Evolutionary conservation across 176 grass and related monocot species (phyloP), one percentile per base, ranked within the genome.

Genomic region (Panicum miliaceum): DNA sequence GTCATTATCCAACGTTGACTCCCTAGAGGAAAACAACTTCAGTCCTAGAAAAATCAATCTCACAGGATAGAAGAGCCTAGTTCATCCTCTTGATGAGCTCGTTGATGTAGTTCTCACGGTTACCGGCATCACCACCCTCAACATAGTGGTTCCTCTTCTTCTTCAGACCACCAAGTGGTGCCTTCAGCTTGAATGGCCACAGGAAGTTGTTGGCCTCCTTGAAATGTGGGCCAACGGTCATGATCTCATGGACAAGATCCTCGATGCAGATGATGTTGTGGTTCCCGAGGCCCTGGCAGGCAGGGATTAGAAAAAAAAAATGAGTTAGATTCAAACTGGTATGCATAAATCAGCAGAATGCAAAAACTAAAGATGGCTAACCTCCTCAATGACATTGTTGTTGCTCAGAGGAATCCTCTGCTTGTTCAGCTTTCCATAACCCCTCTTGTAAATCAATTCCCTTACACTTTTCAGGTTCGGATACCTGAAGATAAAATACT

Each of bases 381-480:
- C 90, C 84, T 97, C 76, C 64, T 93, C 89, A 15, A 91, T 91
- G 40, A 97, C 46, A 41, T 88, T 91, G 77, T 97, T 97, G 65
- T 97, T 90, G 11, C 77, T 64, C 12, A 97, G 71, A 38, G 94
- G 89, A 80, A 82, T 75, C 20, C 94, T 92, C 47, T 94, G 87
- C 86, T 97, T 97, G 85, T 97, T 92, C 15, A 97, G 72, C 81
- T 97, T 94, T 9, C 89, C 89, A 74, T 93, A 88, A 72, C 94
- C 89, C 79, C 94, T 89, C 82, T 94, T 97, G 82, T 94, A 94
- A 73, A 97, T 92, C 81, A 94, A 64, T 45, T 97, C 91, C 68
- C 87, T 88, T 0, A 94, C 89, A 34, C 91, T 97, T 79, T 97
- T 97, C 78, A 94, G 67, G 75, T 97, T 97, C 0, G 94, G 94